A percentile compares a stretch with the other conserved stretches of the same genome.
Evolutionary conservation across 2,329 filamentous ascomycete genomes (phyloP).

Genomic region (Alternaria burnsii): DNA sequence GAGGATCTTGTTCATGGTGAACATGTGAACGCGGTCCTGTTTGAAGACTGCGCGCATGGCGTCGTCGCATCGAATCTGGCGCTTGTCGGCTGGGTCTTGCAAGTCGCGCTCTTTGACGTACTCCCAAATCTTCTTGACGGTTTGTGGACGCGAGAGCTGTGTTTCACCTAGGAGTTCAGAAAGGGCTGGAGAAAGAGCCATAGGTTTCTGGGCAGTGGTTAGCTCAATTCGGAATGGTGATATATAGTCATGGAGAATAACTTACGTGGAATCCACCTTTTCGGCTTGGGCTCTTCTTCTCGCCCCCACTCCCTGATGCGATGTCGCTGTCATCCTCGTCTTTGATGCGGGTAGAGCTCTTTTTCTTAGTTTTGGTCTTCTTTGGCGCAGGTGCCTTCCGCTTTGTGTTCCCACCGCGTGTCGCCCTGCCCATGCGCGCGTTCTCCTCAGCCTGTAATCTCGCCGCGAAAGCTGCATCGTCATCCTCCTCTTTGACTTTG

Average conservation of each 20-base stretch:
- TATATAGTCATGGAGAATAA: constrained; percentile 9
- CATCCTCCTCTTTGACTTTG: constrained; percentile 74
- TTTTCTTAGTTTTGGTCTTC: constrained; percentile 73
- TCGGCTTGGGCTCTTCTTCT: constrained; percentile 73
- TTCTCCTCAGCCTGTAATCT: constrained; percentile 94
- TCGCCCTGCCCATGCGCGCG: constrained; percentile 69
- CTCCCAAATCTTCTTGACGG: constrained; percentile 95
- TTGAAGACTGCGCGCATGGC: constrained; percentile 93
- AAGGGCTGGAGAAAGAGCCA: constrained; percentile 75
- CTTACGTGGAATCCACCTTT: constrained; percentile 89
- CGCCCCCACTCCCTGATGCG: constrained; percentile 66
- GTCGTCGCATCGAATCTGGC: constrained; percentile 92
- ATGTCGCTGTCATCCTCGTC: constrained; percentile 82
- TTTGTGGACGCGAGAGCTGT: constrained; percentile 91
- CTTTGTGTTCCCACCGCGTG: constrained; percentile 73
- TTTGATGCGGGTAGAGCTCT: constrained; percentile 74
- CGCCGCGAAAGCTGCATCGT: constrained; percentile 87
- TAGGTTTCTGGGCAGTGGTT: constrained; percentile 67
- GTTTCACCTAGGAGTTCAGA: constrained; percentile 74
- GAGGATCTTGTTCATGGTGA: constrained; percentile 98
- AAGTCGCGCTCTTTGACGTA: constrained; percentile 90
- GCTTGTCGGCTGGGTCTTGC: constrained; percentile 89
- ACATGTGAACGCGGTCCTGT: constrained; percentile 92
- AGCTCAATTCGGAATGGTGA: constrained; percentile 41
- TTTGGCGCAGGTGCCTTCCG: constrained; percentile 66